These are phyloP conservation scores for Ophiostoma australiae DNA, from an alignment of 2,329 filamentous ascomycete genomes.

Conservation along the genomic window DNA sequence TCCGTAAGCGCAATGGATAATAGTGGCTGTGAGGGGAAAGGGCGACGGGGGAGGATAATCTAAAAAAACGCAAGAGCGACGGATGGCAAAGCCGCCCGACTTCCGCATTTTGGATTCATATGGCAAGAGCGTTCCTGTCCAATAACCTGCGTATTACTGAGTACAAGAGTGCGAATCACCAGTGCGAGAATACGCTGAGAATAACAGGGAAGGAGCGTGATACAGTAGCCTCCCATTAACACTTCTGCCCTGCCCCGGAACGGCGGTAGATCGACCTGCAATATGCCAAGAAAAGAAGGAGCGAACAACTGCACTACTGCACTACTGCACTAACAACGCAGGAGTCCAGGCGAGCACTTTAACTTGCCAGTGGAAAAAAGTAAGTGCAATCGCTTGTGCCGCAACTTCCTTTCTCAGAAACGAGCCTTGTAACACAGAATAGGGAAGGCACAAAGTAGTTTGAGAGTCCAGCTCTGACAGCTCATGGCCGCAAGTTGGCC, in stretches of 20 bases:
- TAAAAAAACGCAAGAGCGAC: constrained; percentile 1
- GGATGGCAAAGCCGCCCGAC: constrained; percentile 5
- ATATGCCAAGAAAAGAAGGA: constrained; percentile 10
- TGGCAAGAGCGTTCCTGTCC: background rate
- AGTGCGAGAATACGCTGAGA: background rate
- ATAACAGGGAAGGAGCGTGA: background rate
- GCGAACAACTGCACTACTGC: constrained; percentile 10
- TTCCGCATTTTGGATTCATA: background rate
- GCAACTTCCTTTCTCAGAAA: background rate
- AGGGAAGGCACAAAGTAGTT: background rate
- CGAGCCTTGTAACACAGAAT: background rate
- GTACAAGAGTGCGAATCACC: background rate
- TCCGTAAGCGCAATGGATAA: background rate
- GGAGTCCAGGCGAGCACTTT: background rate
- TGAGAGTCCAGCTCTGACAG: background rate
- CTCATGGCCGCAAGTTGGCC: background rate
- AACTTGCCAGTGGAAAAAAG: background rate
- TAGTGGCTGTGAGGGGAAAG: constrained; percentile 5
- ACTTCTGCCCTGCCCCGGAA: constrained; percentile 5
- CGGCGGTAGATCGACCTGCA: constrained; percentile 17
- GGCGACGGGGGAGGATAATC: background rate
- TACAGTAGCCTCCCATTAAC: background rate
- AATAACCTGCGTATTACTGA: background rate
- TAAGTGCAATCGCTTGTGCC: background rate
- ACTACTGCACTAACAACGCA: constrained; percentile 1